Conservation (phyloP, 257 asterid species). For the Jaltomata sinuosa region DNA sequence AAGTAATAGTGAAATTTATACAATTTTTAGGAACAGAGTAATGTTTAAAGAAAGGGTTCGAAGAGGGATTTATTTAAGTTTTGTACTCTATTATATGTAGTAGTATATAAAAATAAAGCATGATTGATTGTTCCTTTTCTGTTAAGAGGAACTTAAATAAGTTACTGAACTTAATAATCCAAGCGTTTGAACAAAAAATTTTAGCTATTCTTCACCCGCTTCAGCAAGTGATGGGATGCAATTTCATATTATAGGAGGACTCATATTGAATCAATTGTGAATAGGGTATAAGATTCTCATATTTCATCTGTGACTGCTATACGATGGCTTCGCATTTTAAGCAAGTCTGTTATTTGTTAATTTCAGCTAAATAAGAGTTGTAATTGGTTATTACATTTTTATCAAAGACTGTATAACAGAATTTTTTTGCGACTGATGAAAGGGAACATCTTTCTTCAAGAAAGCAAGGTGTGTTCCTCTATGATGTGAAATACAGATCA, state of each 20-base stretch:
- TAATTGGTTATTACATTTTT: background rate
- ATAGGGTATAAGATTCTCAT: background rate
- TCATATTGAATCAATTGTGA: background rate
- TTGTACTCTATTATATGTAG: background rate
- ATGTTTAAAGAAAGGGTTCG: background rate
- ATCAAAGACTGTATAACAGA: background rate
- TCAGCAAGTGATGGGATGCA: background rate
- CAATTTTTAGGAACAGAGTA: background rate
- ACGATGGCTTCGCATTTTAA: background rate
- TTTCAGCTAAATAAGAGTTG: background rate
- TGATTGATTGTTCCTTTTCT: background rate
- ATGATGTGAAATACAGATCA: background rate
- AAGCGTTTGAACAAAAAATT: background rate
- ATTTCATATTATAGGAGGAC: background rate
- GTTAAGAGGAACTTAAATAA: too few relatives aligned
- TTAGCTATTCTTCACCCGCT: background rate
- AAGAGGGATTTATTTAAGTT: background rate
- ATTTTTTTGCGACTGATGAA: background rate
- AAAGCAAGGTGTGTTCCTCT: background rate
- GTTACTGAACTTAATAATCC: background rate
- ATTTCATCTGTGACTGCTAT: background rate
- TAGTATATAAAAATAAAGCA: background rate
- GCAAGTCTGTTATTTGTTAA: background rate
- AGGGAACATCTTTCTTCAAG: background rate
- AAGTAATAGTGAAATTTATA: too few relatives aligned